phyloP scores from a whole-genome alignment of 257 asterid species.

The Fraxinus cuspidata region DNA sequence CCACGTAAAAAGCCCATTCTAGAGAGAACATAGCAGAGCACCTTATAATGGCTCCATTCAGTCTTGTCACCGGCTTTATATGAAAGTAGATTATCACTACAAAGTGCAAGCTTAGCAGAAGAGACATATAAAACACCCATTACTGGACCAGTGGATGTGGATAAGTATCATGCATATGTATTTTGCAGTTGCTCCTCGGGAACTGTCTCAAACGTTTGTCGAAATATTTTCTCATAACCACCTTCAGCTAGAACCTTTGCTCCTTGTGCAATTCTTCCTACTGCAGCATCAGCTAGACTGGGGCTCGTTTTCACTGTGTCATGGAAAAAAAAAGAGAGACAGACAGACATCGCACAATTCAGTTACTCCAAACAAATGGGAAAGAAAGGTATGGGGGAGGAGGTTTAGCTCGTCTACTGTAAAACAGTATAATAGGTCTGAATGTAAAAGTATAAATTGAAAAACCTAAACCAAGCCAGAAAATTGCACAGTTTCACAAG shows the following conservation, averaged over 20 bases:
- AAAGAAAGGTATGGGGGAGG: background rate
- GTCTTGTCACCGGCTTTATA: constrained; percentile 73
- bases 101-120: constrained; percentile 83
- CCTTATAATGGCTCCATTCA: constrained; percentile 98
- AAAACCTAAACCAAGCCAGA: background rate
- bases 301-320: constrained; percentile 92
- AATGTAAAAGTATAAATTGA: background rate
- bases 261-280: constrained; percentile 96
- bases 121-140: constrained; percentile 90
- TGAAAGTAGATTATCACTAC: constrained; percentile 90
- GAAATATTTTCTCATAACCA: constrained; percentile 91
- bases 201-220: constrained; percentile 86
- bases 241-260: constrained; percentile 98
- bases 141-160: constrained; percentile 99
- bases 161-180: constrained; percentile 85
- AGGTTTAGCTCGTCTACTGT: background rate
- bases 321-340: constrained; percentile 4
- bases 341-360: background rate
- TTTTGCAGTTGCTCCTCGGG: constrained; percentile 86
- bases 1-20: background rate
- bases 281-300: constrained; percentile 89
- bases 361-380: background rate
- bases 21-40: constrained; percentile 27
- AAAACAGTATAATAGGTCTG: background rate
- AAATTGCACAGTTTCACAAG: background rate